Conservation (phyloP, 306 rosid genomes). For the Cajanus cajan region DNA sequence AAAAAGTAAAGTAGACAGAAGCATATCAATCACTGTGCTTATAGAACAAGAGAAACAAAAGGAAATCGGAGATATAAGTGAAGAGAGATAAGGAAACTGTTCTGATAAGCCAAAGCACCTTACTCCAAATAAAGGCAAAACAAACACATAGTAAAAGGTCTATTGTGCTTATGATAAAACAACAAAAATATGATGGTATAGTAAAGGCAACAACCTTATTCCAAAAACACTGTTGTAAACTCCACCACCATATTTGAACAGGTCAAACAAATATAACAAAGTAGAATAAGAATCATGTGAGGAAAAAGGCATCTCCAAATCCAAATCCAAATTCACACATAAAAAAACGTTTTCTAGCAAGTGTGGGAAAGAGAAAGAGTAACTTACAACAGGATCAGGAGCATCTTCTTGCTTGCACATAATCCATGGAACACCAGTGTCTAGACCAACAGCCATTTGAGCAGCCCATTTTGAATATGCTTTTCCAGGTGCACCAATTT, state of each 20-base stretch:
- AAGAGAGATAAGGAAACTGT: conserved; percentile 13
- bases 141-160: conserved; percentile 7
- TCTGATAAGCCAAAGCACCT: neutral
- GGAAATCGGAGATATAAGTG: conserved; percentile 2
- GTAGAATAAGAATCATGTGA: conserved; percentile 6
- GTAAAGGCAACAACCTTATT: conserved; percentile 32
- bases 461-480: conserved; percentile 84
- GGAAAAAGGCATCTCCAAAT: conserved; percentile 11
- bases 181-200: conserved; percentile 12
- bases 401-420: conserved; percentile 92
- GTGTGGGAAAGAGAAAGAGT: neutral
- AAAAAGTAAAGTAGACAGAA: neutral
- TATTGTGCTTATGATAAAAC: neutral
- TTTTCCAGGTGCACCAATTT: conserved; percentile 67
- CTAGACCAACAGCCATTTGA: conserved; percentile 71
- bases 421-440: conserved; percentile 89
- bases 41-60: neutral
- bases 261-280: conserved; percentile 18
- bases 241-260: conserved; percentile 41
- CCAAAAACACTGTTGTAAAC: conserved; percentile 29
- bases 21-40: neutral
- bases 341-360: neutral
- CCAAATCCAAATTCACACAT: neutral
- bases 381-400: conserved; percentile 82
- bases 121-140: conserved; percentile 12